Conservation (phyloP, 2,329 filamentous ascomycete species). For the Colletotrichum eleusines region DNA sequence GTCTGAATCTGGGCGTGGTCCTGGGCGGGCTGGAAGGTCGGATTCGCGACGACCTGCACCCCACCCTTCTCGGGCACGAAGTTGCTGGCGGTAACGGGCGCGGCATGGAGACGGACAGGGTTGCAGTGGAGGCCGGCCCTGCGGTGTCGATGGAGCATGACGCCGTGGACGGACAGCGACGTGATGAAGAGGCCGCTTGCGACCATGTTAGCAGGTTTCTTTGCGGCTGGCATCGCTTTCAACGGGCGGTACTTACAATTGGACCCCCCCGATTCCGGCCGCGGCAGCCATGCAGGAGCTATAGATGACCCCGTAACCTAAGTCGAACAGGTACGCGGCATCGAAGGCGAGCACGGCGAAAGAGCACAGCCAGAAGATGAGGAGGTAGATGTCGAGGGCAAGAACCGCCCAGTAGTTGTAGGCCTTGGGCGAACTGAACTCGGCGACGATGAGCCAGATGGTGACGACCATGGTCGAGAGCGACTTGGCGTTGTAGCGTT, state of each 20-base stretch:
- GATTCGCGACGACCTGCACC: background rate
- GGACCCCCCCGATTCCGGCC: slow-evolving; percentile 55
- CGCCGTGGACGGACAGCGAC: slow-evolving; percentile 55
- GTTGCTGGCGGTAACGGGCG: slow-evolving; percentile 37
- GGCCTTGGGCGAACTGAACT: slow-evolving; percentile 52
- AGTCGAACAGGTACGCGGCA: background rate
- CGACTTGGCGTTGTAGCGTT: slow-evolving; percentile 47
- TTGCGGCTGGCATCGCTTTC: background rate
- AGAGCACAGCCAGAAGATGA: slow-evolving; percentile 65
- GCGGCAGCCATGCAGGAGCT: slow-evolving; percentile 50
- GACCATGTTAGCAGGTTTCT: background rate
- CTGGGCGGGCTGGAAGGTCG: slow-evolving; percentile 2
- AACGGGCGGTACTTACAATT: slow-evolving; percentile 54
- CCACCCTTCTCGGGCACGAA: slow-evolving; percentile 45
- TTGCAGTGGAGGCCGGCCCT: slow-evolving; percentile 56
- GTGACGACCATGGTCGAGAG: slow-evolving; percentile 59
- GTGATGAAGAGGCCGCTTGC: slow-evolving; percentile 57
- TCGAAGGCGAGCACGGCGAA: slow-evolving; percentile 56
- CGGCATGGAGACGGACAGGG: slow-evolving; percentile 44
- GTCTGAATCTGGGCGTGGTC: background rate
- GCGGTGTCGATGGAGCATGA: slow-evolving; percentile 59
- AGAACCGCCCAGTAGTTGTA: slow-evolving; percentile 68
- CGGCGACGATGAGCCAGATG: slow-evolving; percentile 61
- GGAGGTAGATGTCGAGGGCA: slow-evolving; percentile 62
- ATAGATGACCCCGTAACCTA: slow-evolving; percentile 36